A percentile compares a stretch with the other conserved stretches of the same genome.
phyloP scores from a whole-genome alignment of 257 asterid species.

The Jasminum sambac region DNA sequence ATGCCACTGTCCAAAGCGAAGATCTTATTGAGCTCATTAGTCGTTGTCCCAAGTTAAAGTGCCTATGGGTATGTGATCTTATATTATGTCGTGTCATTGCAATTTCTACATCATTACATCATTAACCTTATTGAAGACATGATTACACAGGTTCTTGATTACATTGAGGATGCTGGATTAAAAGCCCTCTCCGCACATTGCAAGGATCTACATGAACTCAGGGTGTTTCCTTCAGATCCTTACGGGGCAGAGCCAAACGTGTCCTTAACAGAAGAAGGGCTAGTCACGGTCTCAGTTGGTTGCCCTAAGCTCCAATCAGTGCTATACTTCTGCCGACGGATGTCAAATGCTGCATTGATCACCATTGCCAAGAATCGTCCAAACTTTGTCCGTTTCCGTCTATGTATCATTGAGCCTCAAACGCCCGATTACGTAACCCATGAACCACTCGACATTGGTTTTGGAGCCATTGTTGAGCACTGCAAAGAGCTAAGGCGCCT shows the following conservation, averaged over 20 bases:
- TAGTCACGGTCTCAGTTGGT: conserved; percentile 81
- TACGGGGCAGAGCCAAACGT: conserved; percentile 77
- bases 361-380: conserved; percentile 78
- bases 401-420: conserved; percentile 81
- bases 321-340: conserved; percentile 92
- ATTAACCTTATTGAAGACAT: conserved; percentile 1
- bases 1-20: conserved; percentile 35
- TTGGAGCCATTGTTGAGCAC: conserved; percentile 86
- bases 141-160: conserved; percentile 67
- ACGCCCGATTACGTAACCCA: conserved; percentile 75
- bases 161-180: conserved; percentile 85
- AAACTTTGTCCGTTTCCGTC: conserved; percentile 64
- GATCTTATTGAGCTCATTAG: conserved; percentile 24
- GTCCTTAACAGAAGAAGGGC: conserved; percentile 84
- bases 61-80: conserved; percentile 61
- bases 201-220: conserved; percentile 78
- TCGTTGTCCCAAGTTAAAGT: conserved; percentile 31
- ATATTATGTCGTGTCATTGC: neutral
- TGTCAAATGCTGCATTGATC: conserved; percentile 83
- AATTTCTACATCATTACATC: neutral
- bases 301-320: conserved; percentile 92
- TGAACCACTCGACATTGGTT: conserved; percentile 81
- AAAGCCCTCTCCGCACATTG: conserved; percentile 72
- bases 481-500: conserved; percentile 82
- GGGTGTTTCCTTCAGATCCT: conserved; percentile 96